These are phyloP conservation scores for Vitis amurensis DNA, from an alignment of 164 flowering plant genomes.

Conservation along the genomic window DNA sequence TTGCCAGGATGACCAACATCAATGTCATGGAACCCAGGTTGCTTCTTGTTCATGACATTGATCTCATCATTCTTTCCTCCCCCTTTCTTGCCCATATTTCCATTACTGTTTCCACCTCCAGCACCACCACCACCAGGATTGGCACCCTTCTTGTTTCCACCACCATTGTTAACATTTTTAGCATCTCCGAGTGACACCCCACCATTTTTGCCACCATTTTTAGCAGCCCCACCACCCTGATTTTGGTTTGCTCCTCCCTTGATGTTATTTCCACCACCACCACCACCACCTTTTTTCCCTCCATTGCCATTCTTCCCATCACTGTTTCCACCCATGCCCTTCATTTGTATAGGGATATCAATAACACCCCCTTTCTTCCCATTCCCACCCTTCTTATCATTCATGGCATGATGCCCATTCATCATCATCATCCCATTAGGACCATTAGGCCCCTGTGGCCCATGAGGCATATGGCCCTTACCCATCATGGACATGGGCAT, in stretches of 20 bases:
- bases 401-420: conserved; percentile 10
- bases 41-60: conserved; percentile 12
- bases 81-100: conserved; percentile 17
- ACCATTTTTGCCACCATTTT: conserved; percentile 14
- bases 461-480: conserved; percentile 19
- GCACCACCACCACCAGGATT: conserved; percentile 19
- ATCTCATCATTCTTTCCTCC: conserved; percentile 15
- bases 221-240: conserved; percentile 18
- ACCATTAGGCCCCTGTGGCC: conserved; percentile 13
- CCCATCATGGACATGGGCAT: conserved; percentile 17
- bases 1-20: conserved; percentile 8
- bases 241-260: conserved; percentile 25
- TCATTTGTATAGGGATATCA: conserved; percentile 29
- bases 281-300: conserved; percentile 23
- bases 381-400: conserved; percentile 17
- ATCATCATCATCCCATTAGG: conserved; percentile 18
- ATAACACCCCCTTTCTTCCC: conserved; percentile 25
- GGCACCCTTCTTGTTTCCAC: conserved; percentile 16
- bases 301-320: conserved; percentile 23
- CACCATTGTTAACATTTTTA: conserved; percentile 16
- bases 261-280: conserved; percentile 17
- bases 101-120: conserved; percentile 10
- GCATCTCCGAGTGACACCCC: not conserved
- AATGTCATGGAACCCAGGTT: conserved; percentile 17
- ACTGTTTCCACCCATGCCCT: conserved; percentile 31